Percentiles rank a stretch among this genome's conserved stretches.
These are phyloP conservation scores for Kluyveromyces marxianus DNA, from an alignment of 1,139 yeast species.

Conservation along the genomic window DNA sequence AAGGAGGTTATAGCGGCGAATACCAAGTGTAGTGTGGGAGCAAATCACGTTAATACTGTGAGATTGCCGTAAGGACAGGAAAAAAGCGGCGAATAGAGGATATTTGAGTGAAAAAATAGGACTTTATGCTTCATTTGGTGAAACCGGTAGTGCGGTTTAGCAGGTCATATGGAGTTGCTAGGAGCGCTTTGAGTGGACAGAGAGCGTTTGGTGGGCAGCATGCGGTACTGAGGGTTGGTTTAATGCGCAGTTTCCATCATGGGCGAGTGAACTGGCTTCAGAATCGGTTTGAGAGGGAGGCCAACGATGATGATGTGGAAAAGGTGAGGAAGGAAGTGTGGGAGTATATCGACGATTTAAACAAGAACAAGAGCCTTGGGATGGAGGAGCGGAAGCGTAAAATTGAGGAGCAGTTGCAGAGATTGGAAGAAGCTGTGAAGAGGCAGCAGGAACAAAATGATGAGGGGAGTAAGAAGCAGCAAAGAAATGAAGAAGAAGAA, in stretches of 20 bases:
- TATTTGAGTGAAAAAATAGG: not conserved
- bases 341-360: conserved; percentile 16
- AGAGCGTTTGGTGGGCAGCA: not conserved
- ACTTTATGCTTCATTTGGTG: not conserved
- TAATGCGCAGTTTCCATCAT: not conserved
- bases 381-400: conserved; percentile 16
- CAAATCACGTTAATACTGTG: not conserved
- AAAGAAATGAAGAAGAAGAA: not conserved
- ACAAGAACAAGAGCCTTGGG: conserved; percentile 10
- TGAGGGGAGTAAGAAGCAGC: not conserved
- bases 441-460: conserved; percentile 15
- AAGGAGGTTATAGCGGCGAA: not conserved
- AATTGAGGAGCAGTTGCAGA: conserved; percentile 20
- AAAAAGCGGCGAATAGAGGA: too few species aligned
- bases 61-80: not conserved
- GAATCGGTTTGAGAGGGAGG: conserved; percentile 9
- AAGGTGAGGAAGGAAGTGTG: conserved; percentile 18
- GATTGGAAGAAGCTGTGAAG: conserved; percentile 18
- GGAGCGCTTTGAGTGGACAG: not conserved
- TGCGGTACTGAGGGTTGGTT: not conserved
- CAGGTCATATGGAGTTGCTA: too few species aligned
- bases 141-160: not conserved
- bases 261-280: not conserved
- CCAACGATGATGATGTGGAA: conserved; percentile 20
- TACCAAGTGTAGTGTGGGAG: not conserved